Evolutionary conservation across 495 filamentous ascomycete genomes (phyloP), one percentile per base, ranked within the genome.

Genomic region (Aspergillus conjunctus): DNA sequence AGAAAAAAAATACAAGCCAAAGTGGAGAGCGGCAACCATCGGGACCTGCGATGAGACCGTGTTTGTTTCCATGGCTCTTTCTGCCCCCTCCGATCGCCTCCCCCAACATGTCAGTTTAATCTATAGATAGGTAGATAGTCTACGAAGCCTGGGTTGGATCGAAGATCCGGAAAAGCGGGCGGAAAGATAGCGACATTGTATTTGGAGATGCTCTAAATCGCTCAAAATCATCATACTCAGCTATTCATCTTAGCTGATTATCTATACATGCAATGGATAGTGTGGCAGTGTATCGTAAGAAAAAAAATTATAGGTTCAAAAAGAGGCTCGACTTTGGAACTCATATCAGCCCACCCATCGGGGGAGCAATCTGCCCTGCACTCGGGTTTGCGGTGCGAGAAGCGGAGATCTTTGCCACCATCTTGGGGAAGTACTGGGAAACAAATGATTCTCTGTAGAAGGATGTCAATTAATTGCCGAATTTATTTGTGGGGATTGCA

Each of bases 351-450:
- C 37, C 37, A n/a, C 37, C 37, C 37, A 41, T 41, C 11, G 37
- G 9, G 15, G 37, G 37, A 4, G 37, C 37, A 41, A 41, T n/a
- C 37, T 11, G 9, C 15, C 37, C 37, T 41, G 15, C 15, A n/a
- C 37, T 11, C 11, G 37, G 37, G 15, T 41, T 41, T 41, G 37
- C 11, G 12, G 37, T 18, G 37, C 26, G 9, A n/a, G 39, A 46
- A 20, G 63, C 60, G 54, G 73, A 71, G 39, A 77, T 67, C 51
- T 80, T 81, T 21, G 66, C 56, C 21, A 74, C 76, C 21, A 83
- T 74, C 54, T 74, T 80, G 14, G 78, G 75, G 68, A 84, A 84
- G 59, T 83, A 84, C 49, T 82, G 80, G 6, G 75, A 67, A 59
- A 84, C 77, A 61, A 84, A 79, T 15, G 73, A 63, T 61, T 84